These are phyloP conservation scores for Letharia columbiana DNA, from an alignment of 495 filamentous ascomycete species.

Conservation along the genomic window DNA sequence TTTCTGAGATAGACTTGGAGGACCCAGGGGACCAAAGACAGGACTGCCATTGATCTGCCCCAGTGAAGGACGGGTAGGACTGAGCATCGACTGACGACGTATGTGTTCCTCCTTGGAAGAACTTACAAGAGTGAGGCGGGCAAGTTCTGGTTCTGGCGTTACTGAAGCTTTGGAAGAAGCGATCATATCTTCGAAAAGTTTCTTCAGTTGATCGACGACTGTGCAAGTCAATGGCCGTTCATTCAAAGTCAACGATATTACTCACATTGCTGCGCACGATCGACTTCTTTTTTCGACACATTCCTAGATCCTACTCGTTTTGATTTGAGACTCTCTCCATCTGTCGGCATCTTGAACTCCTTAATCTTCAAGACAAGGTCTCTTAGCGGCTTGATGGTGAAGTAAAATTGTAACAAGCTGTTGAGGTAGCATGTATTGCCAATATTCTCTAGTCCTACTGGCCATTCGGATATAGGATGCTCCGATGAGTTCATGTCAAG, in stretches of 20 bases:
- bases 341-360: slow-evolving; percentile 53
- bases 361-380: slow-evolving; percentile 72
- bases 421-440: slow-evolving; percentile 98
- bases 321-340: slow-evolving; percentile 46
- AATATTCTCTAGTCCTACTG: slow-evolving; percentile 82
- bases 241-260: slow-evolving; percentile 21
- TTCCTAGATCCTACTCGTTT: slow-evolving; percentile 59
- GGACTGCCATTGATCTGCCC: slow-evolving; percentile 46
- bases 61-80: slow-evolving; percentile 34
- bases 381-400: slow-evolving; percentile 73
- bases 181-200: slow-evolving; percentile 66
- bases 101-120: slow-evolving; percentile 50
- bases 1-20: slow-evolving; percentile 21
- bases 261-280: slow-evolving; percentile 64
- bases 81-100: slow-evolving; percentile 47
- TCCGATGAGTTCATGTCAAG: slow-evolving; percentile 31
- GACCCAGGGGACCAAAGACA: slow-evolving; percentile 44
- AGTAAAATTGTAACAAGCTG: slow-evolving; percentile 92
- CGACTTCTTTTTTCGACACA: slow-evolving; percentile 53
- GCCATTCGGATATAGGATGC: slow-evolving; percentile 44
- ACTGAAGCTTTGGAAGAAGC: slow-evolving; percentile 44
- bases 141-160: slow-evolving; percentile 67
- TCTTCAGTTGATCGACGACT: slow-evolving; percentile 66
- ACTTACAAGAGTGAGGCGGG: slow-evolving; percentile 67
- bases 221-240: slow-evolving; percentile 1